phyloP scores from a whole-genome alignment of 2,329 filamentous ascomycete species.

The Lachnellula occidentalis region DNA sequence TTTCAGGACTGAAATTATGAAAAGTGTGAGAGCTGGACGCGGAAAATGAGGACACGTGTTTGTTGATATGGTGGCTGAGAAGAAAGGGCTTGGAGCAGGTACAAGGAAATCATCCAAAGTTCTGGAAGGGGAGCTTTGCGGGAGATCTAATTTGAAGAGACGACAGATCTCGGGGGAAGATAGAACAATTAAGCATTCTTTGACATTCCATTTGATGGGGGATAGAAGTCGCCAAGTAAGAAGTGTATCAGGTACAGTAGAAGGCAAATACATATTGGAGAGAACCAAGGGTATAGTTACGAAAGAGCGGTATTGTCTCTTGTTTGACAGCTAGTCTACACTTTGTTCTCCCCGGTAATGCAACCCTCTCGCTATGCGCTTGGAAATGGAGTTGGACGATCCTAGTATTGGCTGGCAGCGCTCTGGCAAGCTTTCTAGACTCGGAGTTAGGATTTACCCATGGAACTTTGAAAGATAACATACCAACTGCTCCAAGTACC shows the following conservation, averaged over 20 bases:
- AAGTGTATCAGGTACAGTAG: background rate
- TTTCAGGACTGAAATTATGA: constrained; percentile 10
- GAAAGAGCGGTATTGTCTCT: constrained; percentile 11
- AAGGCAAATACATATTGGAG: background rate
- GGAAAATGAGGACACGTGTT: constrained; percentile 6
- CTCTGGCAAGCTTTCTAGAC: constrained; percentile 72
- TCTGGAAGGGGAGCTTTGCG: constrained; percentile 4
- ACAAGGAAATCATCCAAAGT: constrained; percentile 4
- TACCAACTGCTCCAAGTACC: constrained; percentile 93
- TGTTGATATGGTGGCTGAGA: constrained; percentile 8
- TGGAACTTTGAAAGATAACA: constrained; percentile 13
- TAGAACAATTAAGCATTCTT: constrained; percentile 9
- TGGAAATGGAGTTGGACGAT: background rate
- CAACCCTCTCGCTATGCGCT: constrained; percentile 9
- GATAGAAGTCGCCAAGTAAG: constrained; percentile 3
- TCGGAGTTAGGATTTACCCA: constrained; percentile 26
- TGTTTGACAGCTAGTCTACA: constrained; percentile 13
- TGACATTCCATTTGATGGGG: constrained; percentile 15
- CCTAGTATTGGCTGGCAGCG: constrained; percentile 66
- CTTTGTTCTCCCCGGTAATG: constrained; percentile 12
- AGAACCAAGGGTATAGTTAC: background rate
- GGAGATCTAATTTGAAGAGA: constrained; percentile 12
- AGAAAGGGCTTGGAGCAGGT: constrained; percentile 7
- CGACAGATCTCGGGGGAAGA: constrained; percentile 9
- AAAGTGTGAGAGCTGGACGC: constrained; percentile 1